Evolutionary conservation across 2,329 filamentous ascomycete genomes (phyloP), one percentile per base, ranked within the genome.

Genomic region (Gnomoniopsis smithogilvyi): DNA sequence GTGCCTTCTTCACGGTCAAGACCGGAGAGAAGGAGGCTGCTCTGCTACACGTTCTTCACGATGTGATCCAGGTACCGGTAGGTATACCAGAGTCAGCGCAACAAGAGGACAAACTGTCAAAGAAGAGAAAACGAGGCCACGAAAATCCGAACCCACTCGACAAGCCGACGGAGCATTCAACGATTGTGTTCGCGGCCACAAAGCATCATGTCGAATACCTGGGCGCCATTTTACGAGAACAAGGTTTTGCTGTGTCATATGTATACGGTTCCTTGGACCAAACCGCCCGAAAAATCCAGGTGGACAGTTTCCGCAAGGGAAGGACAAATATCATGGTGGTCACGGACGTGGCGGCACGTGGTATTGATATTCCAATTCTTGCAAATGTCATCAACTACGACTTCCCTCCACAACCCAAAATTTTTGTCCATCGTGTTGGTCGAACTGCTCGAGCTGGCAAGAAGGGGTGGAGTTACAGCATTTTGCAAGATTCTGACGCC

Each of bases 351-450:
- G 95, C 95, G 15, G 95, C 95, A 22, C 85, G 95, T 80, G 94
- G 95, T 85, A 96, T 99, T 62, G 95, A 99, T 85, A 96, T 99
- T 65, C 95, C 95, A 0, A 84, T 97, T 50, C 81, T 99, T 38
- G 93, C 92, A 58, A 98, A 99, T 70, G 95, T 99, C 60, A 94
- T 99, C 78, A 98, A 99, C 78, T 99, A 96, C 74, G 94, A 98
- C 70, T 99, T 99, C 64, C 94, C 95, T 3, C 90, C 94, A 1
- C 95, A 98, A 68, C 92, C 95, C 21, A 99, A 99, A 75, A 87
- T 99, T 46, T 99, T 96, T 68, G 90, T 99, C 30, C 95, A 99
- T 74, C 88, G 95, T 70, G 95, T 99, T 50, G 95, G 95, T 67
- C 88, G 95, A 76, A 99, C 96, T 26, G 96, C 95, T 45, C 87